Base-by-base conservation (phyloP, 169 alveolate genomes). In the Eimeria zaria region DNA sequence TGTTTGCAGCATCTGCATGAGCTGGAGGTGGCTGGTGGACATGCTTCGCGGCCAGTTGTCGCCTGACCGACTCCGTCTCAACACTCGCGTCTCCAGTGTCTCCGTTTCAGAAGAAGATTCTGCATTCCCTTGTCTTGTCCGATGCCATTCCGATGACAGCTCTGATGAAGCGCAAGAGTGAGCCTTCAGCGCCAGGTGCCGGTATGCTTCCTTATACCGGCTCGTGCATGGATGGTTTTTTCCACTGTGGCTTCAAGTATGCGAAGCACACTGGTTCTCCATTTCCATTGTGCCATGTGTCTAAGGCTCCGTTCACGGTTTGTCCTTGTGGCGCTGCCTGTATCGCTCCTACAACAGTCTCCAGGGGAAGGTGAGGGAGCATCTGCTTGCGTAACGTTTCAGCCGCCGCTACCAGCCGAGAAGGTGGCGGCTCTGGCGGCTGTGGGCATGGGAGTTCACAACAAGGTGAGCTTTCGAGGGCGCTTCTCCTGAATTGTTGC, bases 361-460 rank as follows among this genome's bases (percentile, higher is more conserved):
- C 80, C 78, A 60, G 93, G 62, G 46, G 78, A 55, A 87, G 93
- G 39, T 62, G 93, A 62, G 93, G 93, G 53, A 44, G 60, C 87
- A 60, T 69, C 84, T 8, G 96, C 94, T 33, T 91, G 80, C 20
- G 94, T 93, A n/a, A 88, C 83, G 62, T 93, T 93, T 73, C 51
- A 62, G 48, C 96, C 96, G 22, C 89, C 96, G 27, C 80, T 93
- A 11, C 73, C 94, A 12, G 89, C 84, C 53, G 96, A 93, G 67
- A 93, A 93, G 73, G 94, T 80, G 89, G 88, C 78, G 69, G 96
- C 96, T 14, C 67, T 93, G 6, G 73, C 93, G 87, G 87, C 94
- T 48, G 44, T 84, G 67, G 80, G 78, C 62, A 93, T 93, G 96
- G 96, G 96, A 20, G 96, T 93, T 27, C 96, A 93, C 87, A 93